A percentile compares a stretch with the other conserved stretches of the same genome.
phyloP scores from a whole-genome alignment of 2,329 filamentous ascomycete genomes.

The Nemania sp. region DNA sequence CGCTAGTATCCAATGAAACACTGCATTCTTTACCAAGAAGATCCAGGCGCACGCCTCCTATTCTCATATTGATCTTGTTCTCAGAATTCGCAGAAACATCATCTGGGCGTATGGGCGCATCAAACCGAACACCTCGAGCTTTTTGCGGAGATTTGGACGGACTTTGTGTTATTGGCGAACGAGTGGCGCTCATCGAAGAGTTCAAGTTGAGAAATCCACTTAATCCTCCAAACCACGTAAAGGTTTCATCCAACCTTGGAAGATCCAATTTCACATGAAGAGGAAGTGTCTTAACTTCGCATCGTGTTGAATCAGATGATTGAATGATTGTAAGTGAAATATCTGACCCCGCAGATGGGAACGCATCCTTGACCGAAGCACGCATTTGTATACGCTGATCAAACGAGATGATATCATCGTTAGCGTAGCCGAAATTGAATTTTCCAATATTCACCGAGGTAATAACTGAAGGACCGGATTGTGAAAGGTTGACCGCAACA shows the following conservation, averaged over 20 bases:
- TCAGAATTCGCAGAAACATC: slow-evolving; percentile 52
- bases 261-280: slow-evolving; percentile 77
- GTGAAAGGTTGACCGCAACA: slow-evolving; percentile 42
- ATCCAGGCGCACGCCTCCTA: slow-evolving; percentile 76
- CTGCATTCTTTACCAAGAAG: slow-evolving; percentile 79
- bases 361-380: slow-evolving; percentile 61
- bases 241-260: slow-evolving; percentile 79
- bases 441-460: slow-evolving; percentile 55
- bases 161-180: slow-evolving; percentile 51
- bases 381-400: slow-evolving; percentile 60
- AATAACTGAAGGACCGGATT: slow-evolving; percentile 36
- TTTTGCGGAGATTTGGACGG: slow-evolving; percentile 46
- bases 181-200: slow-evolving; percentile 76
- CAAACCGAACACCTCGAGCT: slow-evolving; percentile 61
- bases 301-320: slow-evolving; percentile 48
- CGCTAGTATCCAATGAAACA: slow-evolving; percentile 73
- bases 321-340: slow-evolving; percentile 57
- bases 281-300: slow-evolving; percentile 76
- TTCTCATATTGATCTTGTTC: slow-evolving; percentile 73
- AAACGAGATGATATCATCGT: slow-evolving; percentile 66
- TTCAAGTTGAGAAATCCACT: slow-evolving; percentile 90
- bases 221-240: slow-evolving; percentile 86
- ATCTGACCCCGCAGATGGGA: slow-evolving; percentile 60
- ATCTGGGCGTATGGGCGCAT: slow-evolving; percentile 54
- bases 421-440: slow-evolving; percentile 64